A percentile compares a stretch with the other conserved stretches of the same genome.
phyloP scores from a whole-genome alignment of 1,284 basidiomycete genomes.

The Xanthoconium separans region DNA sequence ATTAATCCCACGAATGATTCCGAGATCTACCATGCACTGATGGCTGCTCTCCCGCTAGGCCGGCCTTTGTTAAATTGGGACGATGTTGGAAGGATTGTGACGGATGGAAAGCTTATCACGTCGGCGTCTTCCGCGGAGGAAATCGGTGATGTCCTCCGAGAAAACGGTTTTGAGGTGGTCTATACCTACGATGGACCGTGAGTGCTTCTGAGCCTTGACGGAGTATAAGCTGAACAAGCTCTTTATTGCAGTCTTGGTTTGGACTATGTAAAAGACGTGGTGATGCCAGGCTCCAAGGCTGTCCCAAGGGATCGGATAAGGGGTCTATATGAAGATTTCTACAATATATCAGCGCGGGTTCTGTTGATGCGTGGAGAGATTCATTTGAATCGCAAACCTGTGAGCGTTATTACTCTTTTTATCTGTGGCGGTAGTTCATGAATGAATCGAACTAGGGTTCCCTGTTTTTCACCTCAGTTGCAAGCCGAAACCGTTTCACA shows the following conservation, averaged over 20 bases:
- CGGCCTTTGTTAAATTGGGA: constrained; percentile 22
- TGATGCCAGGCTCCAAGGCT: constrained; percentile 36
- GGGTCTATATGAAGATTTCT: constrained; percentile 42
- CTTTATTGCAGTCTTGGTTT: constrained; percentile 32
- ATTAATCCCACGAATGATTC: constrained; percentile 14
- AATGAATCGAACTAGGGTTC: constrained; percentile 30
- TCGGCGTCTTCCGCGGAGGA: constrained; percentile 26
- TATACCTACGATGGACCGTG: constrained; percentile 39
- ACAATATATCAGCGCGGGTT: constrained; percentile 33
- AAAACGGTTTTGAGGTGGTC: constrained; percentile 38
- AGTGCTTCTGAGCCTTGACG: constrained; percentile 16
- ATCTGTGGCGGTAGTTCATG: not conserved
- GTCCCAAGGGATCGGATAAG: constrained; percentile 34
- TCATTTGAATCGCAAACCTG: constrained; percentile 42
- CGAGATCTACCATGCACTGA: constrained; percentile 21
- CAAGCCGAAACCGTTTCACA: constrained; percentile 33
- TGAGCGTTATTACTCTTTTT: constrained; percentile 19
- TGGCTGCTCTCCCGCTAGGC: constrained; percentile 6
- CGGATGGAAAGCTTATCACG: constrained; percentile 20
- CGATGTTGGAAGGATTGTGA: constrained; percentile 15
- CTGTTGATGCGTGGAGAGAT: constrained; percentile 42
- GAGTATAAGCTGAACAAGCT: not conserved
- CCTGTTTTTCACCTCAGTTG: constrained; percentile 39
- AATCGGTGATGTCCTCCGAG: constrained; percentile 34
- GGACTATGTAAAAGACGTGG: constrained; percentile 43